Evolutionary conservation across 768 basidiomycete species (phyloP).

Genomic region (Sporobolomyces roseus): DNA sequence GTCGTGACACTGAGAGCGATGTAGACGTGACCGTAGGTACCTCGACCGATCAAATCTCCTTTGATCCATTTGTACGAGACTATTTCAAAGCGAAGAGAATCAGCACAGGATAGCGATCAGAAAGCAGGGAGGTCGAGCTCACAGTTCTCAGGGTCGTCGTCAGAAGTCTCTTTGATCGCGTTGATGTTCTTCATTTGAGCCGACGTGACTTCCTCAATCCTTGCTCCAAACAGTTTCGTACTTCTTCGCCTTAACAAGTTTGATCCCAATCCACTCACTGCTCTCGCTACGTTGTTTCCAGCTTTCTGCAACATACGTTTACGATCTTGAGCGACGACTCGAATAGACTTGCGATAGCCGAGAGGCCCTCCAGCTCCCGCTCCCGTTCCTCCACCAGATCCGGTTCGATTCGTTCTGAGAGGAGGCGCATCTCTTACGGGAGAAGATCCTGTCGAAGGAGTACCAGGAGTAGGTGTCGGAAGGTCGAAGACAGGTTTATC

Average conservation of each 20-base stretch:
- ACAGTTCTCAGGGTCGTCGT: slow-evolving; percentile 59
- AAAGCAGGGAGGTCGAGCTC: slow-evolving; percentile 49
- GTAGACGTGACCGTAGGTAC: slow-evolving; percentile 94
- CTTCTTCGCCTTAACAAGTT: slow-evolving; percentile 68
- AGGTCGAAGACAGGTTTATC: slow-evolving; percentile 91
- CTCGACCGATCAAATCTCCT: slow-evolving; percentile 94
- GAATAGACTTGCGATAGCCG: slow-evolving; percentile 81
- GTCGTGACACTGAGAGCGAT: slow-evolving; percentile 92
- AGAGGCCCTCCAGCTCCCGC: slow-evolving; percentile 6
- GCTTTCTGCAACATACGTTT: slow-evolving; percentile 68
- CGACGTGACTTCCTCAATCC: slow-evolving; percentile 86
- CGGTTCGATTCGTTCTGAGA: slow-evolving; percentile 47
- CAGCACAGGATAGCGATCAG: neutral
- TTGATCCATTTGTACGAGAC: slow-evolving; percentile 94
- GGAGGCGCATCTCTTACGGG: slow-evolving; percentile 48
- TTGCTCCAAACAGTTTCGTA: slow-evolving; percentile 93
- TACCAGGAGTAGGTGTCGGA: slow-evolving; percentile 68
- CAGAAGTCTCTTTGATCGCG: slow-evolving; percentile 31
- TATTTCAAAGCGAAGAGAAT: neutral
- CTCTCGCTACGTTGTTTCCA: slow-evolving; percentile 47
- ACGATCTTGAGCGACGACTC: slow-evolving; percentile 83
- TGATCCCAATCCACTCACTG: slow-evolving; percentile 29
- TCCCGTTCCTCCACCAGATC: neutral
- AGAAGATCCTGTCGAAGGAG: slow-evolving; percentile 59
- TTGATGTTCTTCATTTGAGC: slow-evolving; percentile 56